Evolutionary conservation across 441 rosid genomes (phyloP), one percentile per base, ranked within the genome.

Genomic region (California macrophylla): DNA sequence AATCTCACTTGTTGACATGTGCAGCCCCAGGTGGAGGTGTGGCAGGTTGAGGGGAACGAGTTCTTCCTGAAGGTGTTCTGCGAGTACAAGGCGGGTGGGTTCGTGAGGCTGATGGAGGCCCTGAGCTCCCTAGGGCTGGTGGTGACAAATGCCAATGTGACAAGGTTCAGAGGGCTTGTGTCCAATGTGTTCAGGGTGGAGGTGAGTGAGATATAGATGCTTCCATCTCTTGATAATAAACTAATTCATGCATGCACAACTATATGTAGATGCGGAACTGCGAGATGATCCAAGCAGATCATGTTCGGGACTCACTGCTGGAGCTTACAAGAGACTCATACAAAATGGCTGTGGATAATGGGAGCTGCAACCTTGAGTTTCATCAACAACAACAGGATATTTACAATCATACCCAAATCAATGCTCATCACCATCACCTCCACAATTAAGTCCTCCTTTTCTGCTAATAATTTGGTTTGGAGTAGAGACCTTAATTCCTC

Each of bases 1-100:
- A n/a, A n/a, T n/a, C n/a, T n/a, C n/a, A n/a, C n/a, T n/a, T n/a
- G n/a, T n/a, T n/a, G n/a, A 34, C 8, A 2, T 6, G 8, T 47
- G 69, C 74, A 93, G 98, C 85, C 80, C 6, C 97, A 91, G 81
- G 98, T 93, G 65, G 95, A 93, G 70, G 96, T 93, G 71, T 86
- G 81, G 64, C 96, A 89, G 78, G 75, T 91, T 69, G 86, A 91
- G 61, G 93, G 92, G 10, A 89, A 86, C 47, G 86, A 85, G 83
- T 93, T 89, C 69, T 93, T 89, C 74, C 89, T 93, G 7, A 91
- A 88, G 78, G 96, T 89, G 13, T 91, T 93, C 2, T 85, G 92
- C 52, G 98, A 91, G 85, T 91, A 88, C 75, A 88, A 84, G 75
- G 82, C 87, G 0, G 91, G 98, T 6, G 97, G 95, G 2, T 91